Evolutionary conservation across 108 stramenopile genomes (phyloP).

Genomic region (Bacterosira constricta): DNA sequence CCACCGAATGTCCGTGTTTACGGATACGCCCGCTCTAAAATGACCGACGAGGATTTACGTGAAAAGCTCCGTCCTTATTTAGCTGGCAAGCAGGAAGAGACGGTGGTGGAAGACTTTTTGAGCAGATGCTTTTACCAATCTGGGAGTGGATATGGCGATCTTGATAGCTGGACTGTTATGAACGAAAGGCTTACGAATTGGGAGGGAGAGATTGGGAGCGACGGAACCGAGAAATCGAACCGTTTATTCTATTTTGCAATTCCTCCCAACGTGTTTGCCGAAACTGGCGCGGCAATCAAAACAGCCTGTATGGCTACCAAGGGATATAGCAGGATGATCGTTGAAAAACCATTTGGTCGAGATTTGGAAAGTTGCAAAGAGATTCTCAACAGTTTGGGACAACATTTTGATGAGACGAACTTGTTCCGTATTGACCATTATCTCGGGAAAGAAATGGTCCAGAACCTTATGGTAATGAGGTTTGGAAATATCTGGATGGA

Average conservation of each 20-base stretch:
- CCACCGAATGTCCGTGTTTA: slow-evolving; percentile 74
- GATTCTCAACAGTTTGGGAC: slow-evolving; percentile 30
- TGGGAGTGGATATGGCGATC: slow-evolving; percentile 83
- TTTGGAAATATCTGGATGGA: slow-evolving; percentile 95
- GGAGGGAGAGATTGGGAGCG: slow-evolving; percentile 6
- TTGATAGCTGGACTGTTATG: slow-evolving; percentile 70
- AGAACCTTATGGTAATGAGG: slow-evolving; percentile 90
- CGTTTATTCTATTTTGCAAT: slow-evolving; percentile 97
- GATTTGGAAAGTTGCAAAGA: slow-evolving; percentile 86
- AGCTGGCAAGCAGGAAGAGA: slow-evolving; percentile 29
- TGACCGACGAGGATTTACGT: slow-evolving; percentile 83
- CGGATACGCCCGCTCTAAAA: slow-evolving; percentile 92
- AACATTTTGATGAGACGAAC: slow-evolving; percentile 85
- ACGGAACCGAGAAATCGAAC: slow-evolving; percentile 47
- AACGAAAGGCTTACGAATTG: slow-evolving; percentile 42
- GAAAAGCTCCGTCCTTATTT: slow-evolving; percentile 79
- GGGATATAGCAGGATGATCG: slow-evolving; percentile 92
- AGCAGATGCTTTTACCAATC: slow-evolving; percentile 70
- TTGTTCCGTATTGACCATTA: slow-evolving; percentile 99
- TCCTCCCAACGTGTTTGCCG: slow-evolving; percentile 94
- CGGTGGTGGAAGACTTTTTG: slow-evolving; percentile 79
- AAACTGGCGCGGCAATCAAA: slow-evolving; percentile 83
- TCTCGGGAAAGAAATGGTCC: slow-evolving; percentile 99
- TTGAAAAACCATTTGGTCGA: slow-evolving; percentile 98
- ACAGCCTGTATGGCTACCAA: slow-evolving; percentile 64